Base-by-base conservation (phyloP, 139 green algal species). In the Chlamydomonas sphaeroides region DNA sequence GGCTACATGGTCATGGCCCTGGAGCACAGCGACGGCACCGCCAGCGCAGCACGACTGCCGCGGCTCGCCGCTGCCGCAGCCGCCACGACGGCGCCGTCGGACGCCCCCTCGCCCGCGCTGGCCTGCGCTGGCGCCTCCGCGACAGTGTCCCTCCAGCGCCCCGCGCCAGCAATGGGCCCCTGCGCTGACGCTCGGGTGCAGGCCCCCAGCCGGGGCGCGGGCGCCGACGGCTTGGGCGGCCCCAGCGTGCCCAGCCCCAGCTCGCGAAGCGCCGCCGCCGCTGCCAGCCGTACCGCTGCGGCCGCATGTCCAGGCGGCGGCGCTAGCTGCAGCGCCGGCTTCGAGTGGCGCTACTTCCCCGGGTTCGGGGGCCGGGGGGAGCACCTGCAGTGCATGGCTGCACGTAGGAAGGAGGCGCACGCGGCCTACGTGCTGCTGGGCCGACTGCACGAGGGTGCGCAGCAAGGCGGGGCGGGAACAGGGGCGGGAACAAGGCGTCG, bases 1-100 rank as follows among this genome's bases (percentile, higher is more conserved):
- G 89, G 93, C 15, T 95, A 90, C 72, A 65, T 93, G 26, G 93
- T 96, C 20, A 66, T 93, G 73, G 88, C 92, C 10, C 41, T 96
- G 62, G 93, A 96, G 84, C 93, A 96, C 76, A 74, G 87, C 1
- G 93, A 96, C 83, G 92, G 90, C 30, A 89, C 83, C 21, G 86
- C 90, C 4, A 84, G 75, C 36, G 65, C 78, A 10, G 80, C 78
- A 3, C 76, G 82, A 0, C 65, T 93, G 67, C 86, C 92, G 25
- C 77, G 83, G 38, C 80, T 32, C 25, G 26, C 53, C 25, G 2
- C 69, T 0, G n/a, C 45, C 15, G 32, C 18, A 14, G 20, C 51
- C 33, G 23, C 70, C 35, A 7, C 48, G 1, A 23, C 49, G 20
- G 10, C 32, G 21, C 3, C 73, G 28, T 30, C 59, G 3, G n/a